Conservation (phyloP, 2,329 filamentous ascomycete genomes). For the Fulvia fulva region DNA sequence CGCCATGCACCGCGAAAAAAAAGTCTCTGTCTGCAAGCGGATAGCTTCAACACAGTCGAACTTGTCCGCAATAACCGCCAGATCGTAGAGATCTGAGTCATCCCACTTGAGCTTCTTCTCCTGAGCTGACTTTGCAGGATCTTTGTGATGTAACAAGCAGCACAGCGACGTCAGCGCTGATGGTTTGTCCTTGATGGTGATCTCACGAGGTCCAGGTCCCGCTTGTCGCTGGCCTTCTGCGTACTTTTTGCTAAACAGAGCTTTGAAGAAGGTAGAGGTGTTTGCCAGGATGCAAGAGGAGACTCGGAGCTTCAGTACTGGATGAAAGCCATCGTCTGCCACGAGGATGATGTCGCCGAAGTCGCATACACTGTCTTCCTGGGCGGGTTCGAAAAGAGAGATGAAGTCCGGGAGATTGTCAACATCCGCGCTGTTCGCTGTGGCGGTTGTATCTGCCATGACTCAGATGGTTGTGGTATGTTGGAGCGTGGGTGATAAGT, state of each 20-base stretch:
- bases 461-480: too few species aligned
- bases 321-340: constrained; percentile 14
- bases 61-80: constrained; percentile 17
- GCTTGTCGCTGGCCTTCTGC: constrained; percentile 8
- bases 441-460: not conserved
- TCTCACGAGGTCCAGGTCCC: constrained; percentile 3
- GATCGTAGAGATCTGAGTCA: not conserved
- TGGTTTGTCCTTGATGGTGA: constrained; percentile 11
- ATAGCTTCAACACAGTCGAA: constrained; percentile 13
- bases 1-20: not conserved
- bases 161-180: constrained; percentile 7
- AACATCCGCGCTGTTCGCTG: not conserved
- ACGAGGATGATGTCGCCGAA: constrained; percentile 21
- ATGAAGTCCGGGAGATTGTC: not conserved
- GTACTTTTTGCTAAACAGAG: constrained; percentile 16
- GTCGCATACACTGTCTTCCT: constrained; percentile 11
- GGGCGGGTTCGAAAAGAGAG: constrained; percentile 12
- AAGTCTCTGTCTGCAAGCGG: not conserved
- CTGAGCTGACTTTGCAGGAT: too few species aligned
- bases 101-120: not conserved
- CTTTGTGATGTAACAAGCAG: constrained; percentile 10
- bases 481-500: too few species aligned
- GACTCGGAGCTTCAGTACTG: constrained; percentile 12
- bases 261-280: constrained; percentile 13
- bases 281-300: constrained; percentile 18